Evolutionary conservation across 148 eudicot genomes (phyloP).

Genomic region (Selenicereus undatus): DNA sequence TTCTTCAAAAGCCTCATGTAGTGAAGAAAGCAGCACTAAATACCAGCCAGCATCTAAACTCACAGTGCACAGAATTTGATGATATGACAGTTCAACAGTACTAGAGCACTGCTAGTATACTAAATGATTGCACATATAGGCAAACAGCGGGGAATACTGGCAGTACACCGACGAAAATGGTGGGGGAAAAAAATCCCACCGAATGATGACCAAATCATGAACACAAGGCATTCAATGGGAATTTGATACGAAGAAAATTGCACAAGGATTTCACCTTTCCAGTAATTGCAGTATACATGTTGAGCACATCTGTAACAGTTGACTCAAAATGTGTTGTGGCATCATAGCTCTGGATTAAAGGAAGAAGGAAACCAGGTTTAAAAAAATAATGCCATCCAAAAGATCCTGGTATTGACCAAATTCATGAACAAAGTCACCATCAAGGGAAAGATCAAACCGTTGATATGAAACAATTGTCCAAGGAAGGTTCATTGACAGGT

Average conservation of each 20-base stretch:
- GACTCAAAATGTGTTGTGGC: constrained; percentile 97
- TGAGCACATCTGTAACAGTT: constrained; percentile 82
- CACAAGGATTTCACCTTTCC: constrained; percentile 59
- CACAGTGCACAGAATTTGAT: neutral
- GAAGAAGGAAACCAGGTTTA: constrained; percentile 7
- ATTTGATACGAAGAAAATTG: neutral
- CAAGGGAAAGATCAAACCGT: constrained; percentile 40
- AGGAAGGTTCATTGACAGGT: constrained; percentile 87
- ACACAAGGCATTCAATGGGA: neutral
- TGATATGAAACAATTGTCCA: constrained; percentile 86
- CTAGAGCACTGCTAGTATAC: neutral
- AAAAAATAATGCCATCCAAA: neutral
- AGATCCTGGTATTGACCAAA: neutral
- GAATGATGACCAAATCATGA: neutral
- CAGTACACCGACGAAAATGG: neutral
- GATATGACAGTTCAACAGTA: neutral
- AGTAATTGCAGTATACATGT: constrained; percentile 79
- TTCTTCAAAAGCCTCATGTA: neutral
- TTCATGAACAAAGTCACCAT: neutral
- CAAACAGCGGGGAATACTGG: neutral
- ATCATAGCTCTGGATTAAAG: constrained; percentile 76
- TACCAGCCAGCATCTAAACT: neutral
- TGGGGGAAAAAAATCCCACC: neutral
- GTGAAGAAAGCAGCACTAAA: neutral
- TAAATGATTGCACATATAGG: neutral